Evolutionary conservation across 2,329 filamentous ascomycete genomes (phyloP), one percentile per base, ranked within the genome.

Genomic region (Xylariaceae sp.): DNA sequence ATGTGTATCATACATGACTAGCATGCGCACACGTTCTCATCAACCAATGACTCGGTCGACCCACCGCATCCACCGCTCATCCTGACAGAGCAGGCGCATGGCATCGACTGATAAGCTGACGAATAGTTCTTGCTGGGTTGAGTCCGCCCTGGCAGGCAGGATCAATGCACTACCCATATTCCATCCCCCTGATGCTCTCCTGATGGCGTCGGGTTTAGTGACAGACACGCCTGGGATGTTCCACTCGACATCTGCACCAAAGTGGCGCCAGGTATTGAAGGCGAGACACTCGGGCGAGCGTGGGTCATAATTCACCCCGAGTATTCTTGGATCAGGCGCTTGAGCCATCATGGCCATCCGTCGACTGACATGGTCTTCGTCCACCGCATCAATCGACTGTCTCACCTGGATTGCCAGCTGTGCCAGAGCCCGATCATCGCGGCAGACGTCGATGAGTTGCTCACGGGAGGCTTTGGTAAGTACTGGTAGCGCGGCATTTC

Each of bases 181-280:
- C 58, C 59, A 65, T 6, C 53, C 54, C 7, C 59, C 61, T 43
- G 59, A 57, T 21, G 57, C 62, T 41, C 62, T 51, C 32, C 62
- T 54, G 14, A 65, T 62, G 5, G 58, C 55, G 53, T 70, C 67
- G 35, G 67, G 58, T 50, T 65, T 67, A 6, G 60, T 48, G 8
- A 63, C 60, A n/a, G 64, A 59, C n/a, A 66, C 56, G 22, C 67
- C 66, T 12, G 64, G 60, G 42, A 64, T 64, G 47, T 51, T 45
- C 53, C 70, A 74, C 48, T 60, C 53, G 5, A 65, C 62, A 47
- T 73, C 68, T 19, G 64, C 67, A 2, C 70, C 71, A 50, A 73
- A 67, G 45, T 66, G 62, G 6, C 68, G 60, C 71, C 71, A 74
- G 4, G 69, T 72, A 50, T 73, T 73, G 60, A 73, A 69, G 10